Percentiles rank a stretch among this genome's conserved stretches.
Evolutionary conservation across 1,139 yeast genomes (phyloP).

Genomic region (Petasospora fabianii): DNA sequence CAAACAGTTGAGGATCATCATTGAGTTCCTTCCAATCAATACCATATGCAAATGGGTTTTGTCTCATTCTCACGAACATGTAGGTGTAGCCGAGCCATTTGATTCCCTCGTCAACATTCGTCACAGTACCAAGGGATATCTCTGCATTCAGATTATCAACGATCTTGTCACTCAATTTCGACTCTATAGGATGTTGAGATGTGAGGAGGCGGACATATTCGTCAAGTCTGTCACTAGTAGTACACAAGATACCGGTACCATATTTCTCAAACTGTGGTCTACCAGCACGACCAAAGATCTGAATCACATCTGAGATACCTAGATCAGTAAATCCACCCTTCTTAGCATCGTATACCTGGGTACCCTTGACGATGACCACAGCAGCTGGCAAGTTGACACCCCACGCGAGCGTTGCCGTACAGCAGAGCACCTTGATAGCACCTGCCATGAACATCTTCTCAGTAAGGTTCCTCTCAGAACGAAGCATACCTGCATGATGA

Average conservation of each 20-base stretch:
- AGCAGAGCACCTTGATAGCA: constrained; percentile 82
- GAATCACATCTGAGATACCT: constrained; percentile 95
- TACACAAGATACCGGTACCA: constrained; percentile 91
- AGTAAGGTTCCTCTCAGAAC: constrained; percentile 85
- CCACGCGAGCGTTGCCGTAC: constrained; percentile 99
- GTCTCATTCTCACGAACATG: constrained; percentile 89
- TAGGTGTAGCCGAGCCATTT: constrained; percentile 97
- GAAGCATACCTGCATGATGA: constrained; percentile 96
- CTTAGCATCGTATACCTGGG: constrained; percentile 92
- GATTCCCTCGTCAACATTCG: constrained; percentile 90
- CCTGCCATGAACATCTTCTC: constrained; percentile 87
- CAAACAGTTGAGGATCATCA: constrained; percentile 78
- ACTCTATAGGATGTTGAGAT: constrained; percentile 96
- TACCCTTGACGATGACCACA: constrained; percentile 93
- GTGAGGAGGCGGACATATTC: constrained; percentile 84
- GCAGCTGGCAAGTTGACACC: constrained; percentile 99
- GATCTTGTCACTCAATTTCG: constrained; percentile 68
- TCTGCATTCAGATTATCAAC: constrained; percentile 96
- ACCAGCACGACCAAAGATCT: constrained; percentile 99
- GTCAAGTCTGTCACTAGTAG: constrained; percentile 76
- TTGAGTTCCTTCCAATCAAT: constrained; percentile 81
- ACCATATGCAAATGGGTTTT: constrained; percentile 93
- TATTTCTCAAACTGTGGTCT: constrained; percentile 92
- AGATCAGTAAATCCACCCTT: constrained; percentile 92
- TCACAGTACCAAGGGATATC: constrained; percentile 90